phyloP scores from a whole-genome alignment of 257 asterid species.

The Forsythia suspensa region DNA sequence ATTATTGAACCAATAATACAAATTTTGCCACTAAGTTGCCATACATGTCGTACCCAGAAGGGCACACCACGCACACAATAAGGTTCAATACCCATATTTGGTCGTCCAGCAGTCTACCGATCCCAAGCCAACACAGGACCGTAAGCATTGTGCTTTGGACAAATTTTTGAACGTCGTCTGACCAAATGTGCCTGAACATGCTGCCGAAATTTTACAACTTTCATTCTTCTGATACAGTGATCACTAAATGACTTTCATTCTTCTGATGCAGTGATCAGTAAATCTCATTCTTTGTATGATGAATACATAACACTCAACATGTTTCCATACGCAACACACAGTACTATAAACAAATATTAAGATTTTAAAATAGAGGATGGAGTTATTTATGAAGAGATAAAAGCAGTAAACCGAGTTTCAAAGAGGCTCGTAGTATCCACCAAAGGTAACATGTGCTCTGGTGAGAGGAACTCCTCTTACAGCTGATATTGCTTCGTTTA shows the following conservation, averaged over 20 bases:
- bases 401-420: background rate
- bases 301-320: background rate
- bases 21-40: background rate
- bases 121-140: too few relatives aligned
- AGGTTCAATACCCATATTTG: background rate
- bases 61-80: too few relatives aligned
- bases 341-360: background rate
- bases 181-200: background rate
- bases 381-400: background rate
- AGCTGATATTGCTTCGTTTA: constrained; percentile 52
- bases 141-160: too few relatives aligned
- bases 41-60: background rate
- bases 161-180: background rate
- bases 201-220: background rate
- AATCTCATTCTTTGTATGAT: background rate
- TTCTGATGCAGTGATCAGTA: background rate
- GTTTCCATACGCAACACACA: background rate
- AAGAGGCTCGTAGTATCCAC: constrained; percentile 54
- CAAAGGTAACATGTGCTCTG: constrained; percentile 62
- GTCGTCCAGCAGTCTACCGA: too few relatives aligned
- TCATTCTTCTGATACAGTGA: background rate
- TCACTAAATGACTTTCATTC: background rate
- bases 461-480: constrained; percentile 43
- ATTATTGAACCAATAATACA: background rate
- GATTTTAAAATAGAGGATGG: background rate